Evolutionary conservation across 2,329 filamentous ascomycete species (phyloP).

Genomic region (Penicillium sp.): DNA sequence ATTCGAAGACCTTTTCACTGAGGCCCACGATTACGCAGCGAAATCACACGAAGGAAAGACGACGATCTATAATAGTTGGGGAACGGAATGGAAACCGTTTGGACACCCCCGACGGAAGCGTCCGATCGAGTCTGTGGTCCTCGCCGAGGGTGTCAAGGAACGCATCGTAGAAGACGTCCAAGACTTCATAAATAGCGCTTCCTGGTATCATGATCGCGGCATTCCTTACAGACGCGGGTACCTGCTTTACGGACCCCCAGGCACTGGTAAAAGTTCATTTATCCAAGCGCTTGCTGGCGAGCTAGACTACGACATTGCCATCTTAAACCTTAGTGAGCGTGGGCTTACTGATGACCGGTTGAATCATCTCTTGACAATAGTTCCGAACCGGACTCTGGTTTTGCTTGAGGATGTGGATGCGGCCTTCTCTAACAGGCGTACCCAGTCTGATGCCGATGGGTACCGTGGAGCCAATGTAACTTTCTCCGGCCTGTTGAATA

Average conservation of each 20-base stretch:
- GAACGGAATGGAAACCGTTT: slow-evolving; percentile 82
- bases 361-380: slow-evolving; percentile 81
- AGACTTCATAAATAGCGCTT: slow-evolving; percentile 76
- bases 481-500: slow-evolving; percentile 87
- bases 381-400: slow-evolving; percentile 80
- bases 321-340: slow-evolving; percentile 85
- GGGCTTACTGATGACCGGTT: slow-evolving; percentile 89
- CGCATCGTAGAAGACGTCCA: slow-evolving; percentile 77
- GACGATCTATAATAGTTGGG: slow-evolving; percentile 82
- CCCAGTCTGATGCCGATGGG: slow-evolving; percentile 74
- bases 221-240: slow-evolving; percentile 92
- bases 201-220: slow-evolving; percentile 93
- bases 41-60: slow-evolving; percentile 90
- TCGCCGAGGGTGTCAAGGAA: slow-evolving; percentile 84
- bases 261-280: slow-evolving; percentile 93
- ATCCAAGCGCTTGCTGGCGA: slow-evolving; percentile 95
- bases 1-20: slow-evolving; percentile 86
- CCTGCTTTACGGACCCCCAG: slow-evolving; percentile 84
- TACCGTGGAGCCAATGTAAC: slow-evolving; percentile 89
- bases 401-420: slow-evolving; percentile 90
- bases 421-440: slow-evolving; percentile 78
- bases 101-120: slow-evolving; percentile 85
- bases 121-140: slow-evolving; percentile 82
- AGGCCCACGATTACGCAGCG: slow-evolving; percentile 80
- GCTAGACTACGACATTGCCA: slow-evolving; percentile 88